Evolutionary conservation across 108 stramenopile species (phyloP), one percentile per base, ranked within the genome.

Genomic region (Nitzschia sp.): DNA sequence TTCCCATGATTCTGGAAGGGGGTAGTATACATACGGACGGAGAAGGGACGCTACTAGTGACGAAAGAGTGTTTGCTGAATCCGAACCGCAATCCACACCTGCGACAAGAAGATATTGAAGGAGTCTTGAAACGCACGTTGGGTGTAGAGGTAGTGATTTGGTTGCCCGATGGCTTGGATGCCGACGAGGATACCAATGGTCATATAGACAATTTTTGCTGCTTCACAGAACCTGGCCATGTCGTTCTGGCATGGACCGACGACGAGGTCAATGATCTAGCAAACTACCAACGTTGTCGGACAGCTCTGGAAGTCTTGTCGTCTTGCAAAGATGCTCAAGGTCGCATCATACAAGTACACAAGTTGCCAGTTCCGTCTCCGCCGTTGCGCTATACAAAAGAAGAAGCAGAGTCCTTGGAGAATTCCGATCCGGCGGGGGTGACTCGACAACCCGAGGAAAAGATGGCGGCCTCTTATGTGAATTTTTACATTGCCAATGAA

Each of bases 11-110:
- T 1, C 19, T 79, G 58, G 78, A 85, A 81, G 82, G 92, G 80
- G 92, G 92, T n/a, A 80, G 79, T 30, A 64, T 93, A 34, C 89
- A 90, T 71, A 83, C 82, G 11, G 89, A 93, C 48, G 92, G 92
- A 2, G 85, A 90, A 61, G 89, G 92, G 6, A 90, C 88, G 0
- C 34, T 88, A n/a, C 38, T 93, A 22, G 79, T 77, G 0, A 93
- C 92, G 9, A 78, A 83, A 41, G 92, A 93, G 60, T 93, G 89
- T 58, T 59, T 93, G 47, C 54, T 90, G 11, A 69, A 89, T 52
- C 58, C 71, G 25, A 89, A 86, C 56, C 80, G 89, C n/a, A 86
- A 87, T 59, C 85, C 88, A 15, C 63, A 53, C 27, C 53, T 90
- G 19, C 45, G 79, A 3, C 78, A 85, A 52, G 59, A 45, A 19